Evolutionary conservation across 768 basidiomycete genomes (phyloP), one percentile per base, ranked within the genome.

Genomic region (Lactarius sp.): DNA sequence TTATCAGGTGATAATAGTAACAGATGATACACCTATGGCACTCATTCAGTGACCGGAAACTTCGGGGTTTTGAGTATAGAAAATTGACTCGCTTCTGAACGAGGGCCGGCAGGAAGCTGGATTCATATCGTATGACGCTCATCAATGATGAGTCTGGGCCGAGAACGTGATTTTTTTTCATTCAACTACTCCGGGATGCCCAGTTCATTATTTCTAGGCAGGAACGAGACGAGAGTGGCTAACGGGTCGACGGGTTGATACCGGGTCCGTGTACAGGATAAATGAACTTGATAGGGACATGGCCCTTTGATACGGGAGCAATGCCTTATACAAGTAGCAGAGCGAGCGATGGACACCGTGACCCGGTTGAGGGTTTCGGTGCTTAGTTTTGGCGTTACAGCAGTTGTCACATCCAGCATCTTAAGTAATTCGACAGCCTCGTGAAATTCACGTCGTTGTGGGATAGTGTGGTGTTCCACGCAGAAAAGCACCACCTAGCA

Each of bases 111-210:
- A 27, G 51, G 16, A 36, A 12, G 41, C 13, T 14, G 41, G 12
- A 41, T 13, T 8, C 12, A 16, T 18, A 47, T 6, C 31, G 42
- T 33, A 27, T 34, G 20, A 51, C 14, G 31, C 20, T 36, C 50
- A 56, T 56, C 42, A 27, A 12, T 18, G 37, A 51, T n/a, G 42
- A 33, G 22, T 37, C 33, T 22, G 41, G 59, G 39, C 31, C 31
- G 34, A 47, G 22, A 36, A 39, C 52, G 57, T 56, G 58, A 33
- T 44, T 41, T 22, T 7, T 9, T 53, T 49, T 42, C 37, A 41
- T 64, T 36, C 33, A 39, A 52, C 1, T n/a, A n/a, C 52, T 53
- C 52, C 62, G 44, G 47, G 52, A 41, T 50, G 20, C 31, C 58
- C 62, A 59, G 44, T 27, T 59, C 51, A 52, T 37, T 3, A 7